Base-by-base conservation (phyloP, 495 filamentous ascomycete species). In the Daldinia vernicosa region DNA sequence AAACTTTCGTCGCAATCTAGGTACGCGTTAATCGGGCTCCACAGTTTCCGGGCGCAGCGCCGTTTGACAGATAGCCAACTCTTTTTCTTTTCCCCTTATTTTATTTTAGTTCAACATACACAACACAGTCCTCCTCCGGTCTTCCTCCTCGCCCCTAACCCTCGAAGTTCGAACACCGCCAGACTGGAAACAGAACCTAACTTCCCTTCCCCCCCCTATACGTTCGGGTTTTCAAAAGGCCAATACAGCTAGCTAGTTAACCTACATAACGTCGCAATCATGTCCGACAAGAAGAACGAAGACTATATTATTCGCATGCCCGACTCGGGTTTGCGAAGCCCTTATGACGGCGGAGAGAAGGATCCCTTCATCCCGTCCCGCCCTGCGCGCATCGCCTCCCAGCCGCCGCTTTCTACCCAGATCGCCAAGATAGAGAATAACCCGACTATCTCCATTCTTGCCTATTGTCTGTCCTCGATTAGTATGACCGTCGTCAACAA, bases 401-500 rank as follows among this genome's bases (percentile, higher is more conserved):
- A 74, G 4, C 58, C 72, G 9, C 50, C 30, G 57, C 27, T 77
- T 37, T 14, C 61, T 19, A 63, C 65, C n/a, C 61, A 63, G 55
- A 22, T 82, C 33, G 76, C 80, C 35, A 85, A 84, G 78, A 77
- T 91, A 50, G 82, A 88, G 67, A 92, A 91, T 75, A 95, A 87
- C 76, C 92, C 95, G 9, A 80, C 88, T 37, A 77, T 95, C 8
- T 92, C 95, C 9, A 92, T 99, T 69, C 76, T 97, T 56, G 89
- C 91, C 24, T 99, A 99, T 83, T 99, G 95, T 82, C 85, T 89
- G 72, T 91, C 95, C 57, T 98, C 94, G 5, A 99, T 99, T 71
- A 84, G 95, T 79, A 99, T 99, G 95, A 99, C 96, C 40, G 90
- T 97, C 26, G 97, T 95, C 82, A 99, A 99, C 84, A 99, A 99